A percentile compares a stretch with the other conserved stretches of the same genome.
Evolutionary conservation across 2,329 filamentous ascomycete genomes (phyloP).

Genomic region (Beauveria caledonica): DNA sequence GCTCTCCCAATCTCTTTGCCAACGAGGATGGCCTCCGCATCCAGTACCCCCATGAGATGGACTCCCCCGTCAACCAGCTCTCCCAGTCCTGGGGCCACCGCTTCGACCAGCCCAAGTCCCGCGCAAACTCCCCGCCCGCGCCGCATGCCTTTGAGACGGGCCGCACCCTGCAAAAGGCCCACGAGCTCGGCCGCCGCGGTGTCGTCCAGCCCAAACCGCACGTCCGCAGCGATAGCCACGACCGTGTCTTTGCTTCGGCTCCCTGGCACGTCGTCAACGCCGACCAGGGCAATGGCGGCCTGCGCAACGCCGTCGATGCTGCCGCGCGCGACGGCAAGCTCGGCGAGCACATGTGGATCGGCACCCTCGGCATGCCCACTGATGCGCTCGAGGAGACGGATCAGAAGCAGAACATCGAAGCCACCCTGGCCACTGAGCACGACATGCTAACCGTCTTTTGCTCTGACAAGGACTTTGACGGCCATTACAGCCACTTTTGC

Average conservation of each 20-base stretch:
- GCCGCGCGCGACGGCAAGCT: constrained; percentile 61
- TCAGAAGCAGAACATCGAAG: constrained; percentile 75
- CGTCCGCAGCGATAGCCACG: constrained; percentile 53
- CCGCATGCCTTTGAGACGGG: constrained; percentile 65
- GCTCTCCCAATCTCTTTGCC: constrained; percentile 40
- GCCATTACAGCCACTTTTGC: constrained; percentile 92
- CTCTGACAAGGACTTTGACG: constrained; percentile 86
- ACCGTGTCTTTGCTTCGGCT: constrained; percentile 65
- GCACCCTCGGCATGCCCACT: constrained; percentile 88
- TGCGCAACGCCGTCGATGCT: constrained; percentile 80
- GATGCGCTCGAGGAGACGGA: constrained; percentile 68
- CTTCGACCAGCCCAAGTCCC: constrained; percentile 70
- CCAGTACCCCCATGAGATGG: constrained; percentile 44
- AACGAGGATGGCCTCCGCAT: constrained; percentile 52
- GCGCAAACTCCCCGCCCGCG: constrained; percentile 65
- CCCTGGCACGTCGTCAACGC: constrained; percentile 78
- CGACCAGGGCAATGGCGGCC: constrained; percentile 85
- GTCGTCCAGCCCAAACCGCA: constrained; percentile 45
- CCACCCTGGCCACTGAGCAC: constrained; percentile 70
- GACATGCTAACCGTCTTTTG: constrained; percentile 79
- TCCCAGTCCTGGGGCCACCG: constrained; percentile 69
- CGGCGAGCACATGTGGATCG: constrained; percentile 78
- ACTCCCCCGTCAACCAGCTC: constrained; percentile 64
- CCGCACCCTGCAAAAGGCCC: constrained; percentile 48
- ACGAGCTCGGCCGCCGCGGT: constrained; percentile 48